phyloP scores from a whole-genome alignment of 345 rosid genomes.

The Eucalyptus pauciflora region DNA sequence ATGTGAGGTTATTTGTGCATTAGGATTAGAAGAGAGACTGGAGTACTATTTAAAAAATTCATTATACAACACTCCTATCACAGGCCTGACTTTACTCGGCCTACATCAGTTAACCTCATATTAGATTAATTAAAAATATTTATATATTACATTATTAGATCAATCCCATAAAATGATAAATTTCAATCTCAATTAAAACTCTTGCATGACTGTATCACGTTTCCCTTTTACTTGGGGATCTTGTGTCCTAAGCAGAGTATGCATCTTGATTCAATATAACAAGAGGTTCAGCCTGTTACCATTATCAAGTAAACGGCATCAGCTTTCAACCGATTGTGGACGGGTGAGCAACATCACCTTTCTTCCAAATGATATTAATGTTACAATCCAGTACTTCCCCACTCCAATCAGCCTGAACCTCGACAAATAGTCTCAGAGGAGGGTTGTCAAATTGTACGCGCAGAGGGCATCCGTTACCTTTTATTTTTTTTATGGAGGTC shows the following conservation, averaged over 20 bases:
- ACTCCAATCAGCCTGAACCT: neutral
- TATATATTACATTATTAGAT: too few relatives aligned
- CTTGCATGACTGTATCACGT: neutral
- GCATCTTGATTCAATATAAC: neutral
- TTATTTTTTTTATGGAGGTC: neutral
- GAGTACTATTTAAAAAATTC: too few relatives aligned
- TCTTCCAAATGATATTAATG: neutral
- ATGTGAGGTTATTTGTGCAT: too few relatives aligned
- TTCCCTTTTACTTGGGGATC: neutral
- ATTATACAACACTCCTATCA: too few relatives aligned
- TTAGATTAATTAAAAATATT: too few relatives aligned
- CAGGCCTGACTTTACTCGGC: too few relatives aligned
- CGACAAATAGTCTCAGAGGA: neutral
- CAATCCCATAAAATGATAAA: too few relatives aligned
- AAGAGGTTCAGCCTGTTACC: neutral
- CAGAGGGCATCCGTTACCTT: neutral
- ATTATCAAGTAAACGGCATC: neutral
- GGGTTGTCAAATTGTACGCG: neutral
- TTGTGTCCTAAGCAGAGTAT: neutral
- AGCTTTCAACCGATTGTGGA: neutral
- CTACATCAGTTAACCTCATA: accelerated
- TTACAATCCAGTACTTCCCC: neutral
- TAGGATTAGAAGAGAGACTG: accelerated
- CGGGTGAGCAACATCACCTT: neutral
- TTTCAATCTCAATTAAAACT: too few relatives aligned